Conservation (phyloP, 1,139 yeast species). For the Saccharomyces hybrid region DNA sequence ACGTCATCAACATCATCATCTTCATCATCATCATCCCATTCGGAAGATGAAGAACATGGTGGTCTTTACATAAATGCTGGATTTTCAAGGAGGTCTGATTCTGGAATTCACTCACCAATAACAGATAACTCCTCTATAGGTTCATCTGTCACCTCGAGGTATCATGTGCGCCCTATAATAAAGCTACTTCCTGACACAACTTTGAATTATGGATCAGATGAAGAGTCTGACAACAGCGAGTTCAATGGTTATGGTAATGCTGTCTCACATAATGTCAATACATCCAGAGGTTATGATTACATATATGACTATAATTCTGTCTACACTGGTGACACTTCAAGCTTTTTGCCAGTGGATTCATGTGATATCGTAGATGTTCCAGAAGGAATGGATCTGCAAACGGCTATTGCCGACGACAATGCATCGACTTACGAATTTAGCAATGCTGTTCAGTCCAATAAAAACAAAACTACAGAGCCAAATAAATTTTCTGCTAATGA, state of each 20-base stretch:
- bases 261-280: conserved; percentile 66
- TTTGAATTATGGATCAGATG: conserved; percentile 70
- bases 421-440: conserved; percentile 12
- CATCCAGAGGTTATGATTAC: conserved; percentile 73
- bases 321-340: conserved; percentile 48
- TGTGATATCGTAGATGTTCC: conserved; percentile 42
- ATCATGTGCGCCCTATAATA: conserved; percentile 43
- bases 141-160: conserved; percentile 22
- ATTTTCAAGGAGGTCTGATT: conserved; percentile 24
- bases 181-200: conserved; percentile 76
- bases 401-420: conserved; percentile 24
- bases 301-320: conserved; percentile 85
- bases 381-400: conserved; percentile 32
- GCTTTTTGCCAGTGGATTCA: conserved; percentile 28
- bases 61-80: conserved; percentile 34
- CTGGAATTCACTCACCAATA: conserved; percentile 18
- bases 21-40: conserved; percentile 29
- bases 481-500: not conserved
- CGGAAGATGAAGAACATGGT: conserved; percentile 31
- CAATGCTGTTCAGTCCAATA: conserved; percentile 5
- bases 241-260: conserved; percentile 43
- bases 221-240: conserved; percentile 46
- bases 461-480: not conserved
- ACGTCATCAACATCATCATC: conserved; percentile 11
- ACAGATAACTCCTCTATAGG: conserved; percentile 32